Conservation (phyloP, 192 early-diverging fungal species). For the Chytriomyces confervae region DNA sequence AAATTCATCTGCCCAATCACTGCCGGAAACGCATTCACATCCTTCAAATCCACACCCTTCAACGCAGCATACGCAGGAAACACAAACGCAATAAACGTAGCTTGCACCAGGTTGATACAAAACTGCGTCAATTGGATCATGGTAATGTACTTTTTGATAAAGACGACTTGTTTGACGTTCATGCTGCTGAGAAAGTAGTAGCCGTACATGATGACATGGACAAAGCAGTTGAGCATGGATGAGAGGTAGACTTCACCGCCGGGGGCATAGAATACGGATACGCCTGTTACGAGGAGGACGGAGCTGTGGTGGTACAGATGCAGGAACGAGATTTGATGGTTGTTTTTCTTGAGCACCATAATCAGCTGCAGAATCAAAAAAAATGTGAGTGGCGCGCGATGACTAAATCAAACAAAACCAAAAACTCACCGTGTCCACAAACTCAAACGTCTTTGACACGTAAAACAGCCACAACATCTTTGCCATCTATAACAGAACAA, state of each 20-base stretch:
- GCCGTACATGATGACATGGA: conserved; percentile 74
- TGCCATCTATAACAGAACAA: conserved; percentile 55
- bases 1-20: conserved; percentile 47
- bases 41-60: conserved; percentile 44
- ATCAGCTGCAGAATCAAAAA: conserved; percentile 44
- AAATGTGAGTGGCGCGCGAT: not conserved
- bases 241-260: conserved; percentile 66
- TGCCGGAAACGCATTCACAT: not conserved
- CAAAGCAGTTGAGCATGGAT: conserved; percentile 62
- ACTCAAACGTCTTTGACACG: conserved; percentile 67
- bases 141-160: conserved; percentile 70
- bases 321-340: conserved; percentile 69
- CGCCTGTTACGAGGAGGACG: conserved; percentile 52
- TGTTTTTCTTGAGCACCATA: conserved; percentile 73
- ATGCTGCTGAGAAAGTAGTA: conserved; percentile 65
- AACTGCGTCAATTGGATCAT: conserved; percentile 73
- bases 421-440: conserved; percentile 58
- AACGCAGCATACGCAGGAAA: conserved; percentile 43
- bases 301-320: conserved; percentile 73
- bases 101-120: conserved; percentile 62
- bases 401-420: not conserved
- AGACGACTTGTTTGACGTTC: conserved; percentile 58
- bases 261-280: conserved; percentile 58
- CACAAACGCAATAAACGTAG: conserved; percentile 35
- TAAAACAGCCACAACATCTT: conserved; percentile 72